phyloP scores from a whole-genome alignment of 345 rosid genomes.

The Balakata baccata region DNA sequence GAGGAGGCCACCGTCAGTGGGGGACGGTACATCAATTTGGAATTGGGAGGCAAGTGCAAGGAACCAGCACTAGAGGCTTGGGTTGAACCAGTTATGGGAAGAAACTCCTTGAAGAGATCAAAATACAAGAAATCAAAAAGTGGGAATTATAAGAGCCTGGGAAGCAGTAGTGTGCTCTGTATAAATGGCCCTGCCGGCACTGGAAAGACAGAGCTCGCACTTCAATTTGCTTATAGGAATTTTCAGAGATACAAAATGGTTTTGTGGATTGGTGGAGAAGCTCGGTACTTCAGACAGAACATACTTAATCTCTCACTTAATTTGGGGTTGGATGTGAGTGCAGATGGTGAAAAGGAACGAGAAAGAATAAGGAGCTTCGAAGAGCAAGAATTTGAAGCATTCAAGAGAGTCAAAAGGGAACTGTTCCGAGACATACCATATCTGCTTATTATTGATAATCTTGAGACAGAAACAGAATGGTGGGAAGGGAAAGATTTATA shows the following conservation, averaged over 20 bases:
- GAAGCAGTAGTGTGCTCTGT: slow-evolving; percentile 60
- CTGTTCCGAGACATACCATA: slow-evolving; percentile 83
- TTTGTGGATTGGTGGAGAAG: slow-evolving; percentile 90
- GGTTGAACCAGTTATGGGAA: slow-evolving; percentile 53
- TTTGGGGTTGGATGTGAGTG: slow-evolving; percentile 80
- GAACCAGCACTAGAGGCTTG: slow-evolving; percentile 61
- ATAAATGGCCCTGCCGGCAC: slow-evolving; percentile 69
- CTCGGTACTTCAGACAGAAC: slow-evolving; percentile 74
- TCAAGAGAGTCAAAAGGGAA: slow-evolving; percentile 78
- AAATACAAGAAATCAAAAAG: slow-evolving; percentile 65
- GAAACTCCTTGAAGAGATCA: slow-evolving; percentile 58
- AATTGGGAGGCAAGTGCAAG: slow-evolving; percentile 57
- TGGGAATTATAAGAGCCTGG: slow-evolving; percentile 48
- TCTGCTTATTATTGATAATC: slow-evolving; percentile 79
- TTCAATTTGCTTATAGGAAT: too few species aligned
- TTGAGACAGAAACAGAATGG: slow-evolving; percentile 88
- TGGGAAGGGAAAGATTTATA: slow-evolving; percentile 93
- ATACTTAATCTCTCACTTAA: slow-evolving; percentile 56
- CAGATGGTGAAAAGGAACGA: slow-evolving; percentile 82
- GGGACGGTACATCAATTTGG: slow-evolving; percentile 64
- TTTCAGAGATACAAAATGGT: slow-evolving; percentile 71
- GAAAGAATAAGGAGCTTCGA: slow-evolving; percentile 62
- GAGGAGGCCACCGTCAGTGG: slow-evolving; percentile 39
- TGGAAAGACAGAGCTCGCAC: slow-evolving; percentile 52
- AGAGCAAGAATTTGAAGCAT: slow-evolving; percentile 84